Base-by-base conservation (phyloP, 1,284 basidiomycete species). In the Ustilago cynodontis region DNA sequence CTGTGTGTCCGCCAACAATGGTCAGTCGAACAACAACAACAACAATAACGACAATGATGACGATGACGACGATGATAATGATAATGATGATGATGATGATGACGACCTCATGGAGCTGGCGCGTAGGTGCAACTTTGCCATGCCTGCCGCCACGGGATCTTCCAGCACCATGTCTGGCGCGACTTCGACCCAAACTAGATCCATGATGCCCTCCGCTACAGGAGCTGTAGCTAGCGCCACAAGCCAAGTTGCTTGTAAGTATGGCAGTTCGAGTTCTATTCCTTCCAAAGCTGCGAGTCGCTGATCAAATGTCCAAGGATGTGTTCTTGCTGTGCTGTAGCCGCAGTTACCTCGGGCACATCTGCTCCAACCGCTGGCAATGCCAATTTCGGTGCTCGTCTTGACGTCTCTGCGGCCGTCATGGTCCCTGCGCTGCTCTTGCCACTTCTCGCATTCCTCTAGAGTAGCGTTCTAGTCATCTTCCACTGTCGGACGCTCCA, bases 31-130 rank as follows among this genome's bases (percentile, higher is more conserved):
- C 39, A 41, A 20, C 39, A 41, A 20, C 16, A 20, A 20, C 13
- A 41, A 20, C 39, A 41, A 41, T 16, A 41, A 41, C 14, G 14
- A 41, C 39, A 20, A 41, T 14, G 16, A 41, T 20, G 14, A 41
- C n/a, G 14, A 41, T 13, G 29, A 39, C 16, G 56, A 33, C 11
- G 56, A 58, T 26, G 43, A 22, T 9, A 28, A 58, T 20, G 35
- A 58, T 22, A 43, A 58, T 4, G 56, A 43, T 24, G 11, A 33
- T 33, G 31, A 33, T 33, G 31, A 33, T 11, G 31, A 33, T 11
- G 31, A 33, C 31, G 31, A 33, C 31, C 29, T 58, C 43, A 41
- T 14, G n/a, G 56, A 58, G 45, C 33, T 57, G 7, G 41, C 56
- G 3, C 20, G 24, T 9, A 22, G 56, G 11, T 58, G 56, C 31